These are phyloP conservation scores for Cryptosporidium parvum DNA, from an alignment of 169 alveolate species.

Conservation along the genomic window DNA sequence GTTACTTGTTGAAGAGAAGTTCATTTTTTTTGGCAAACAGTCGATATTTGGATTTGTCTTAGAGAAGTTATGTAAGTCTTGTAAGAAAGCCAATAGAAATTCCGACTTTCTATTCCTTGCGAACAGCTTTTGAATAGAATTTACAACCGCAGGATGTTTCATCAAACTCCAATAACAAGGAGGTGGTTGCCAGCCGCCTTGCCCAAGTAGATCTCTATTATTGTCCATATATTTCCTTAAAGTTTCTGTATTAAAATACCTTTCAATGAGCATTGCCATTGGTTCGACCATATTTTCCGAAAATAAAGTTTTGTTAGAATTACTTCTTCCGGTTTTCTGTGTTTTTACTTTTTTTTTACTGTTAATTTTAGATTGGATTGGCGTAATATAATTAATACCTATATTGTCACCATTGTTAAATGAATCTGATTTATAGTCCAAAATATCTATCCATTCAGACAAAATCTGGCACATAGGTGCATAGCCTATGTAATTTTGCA, in stretches of 20 bases:
- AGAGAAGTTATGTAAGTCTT: slow-evolving; percentile 84
- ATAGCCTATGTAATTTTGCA: slow-evolving; percentile 50
- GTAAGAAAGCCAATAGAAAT: slow-evolving; percentile 86
- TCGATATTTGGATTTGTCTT: slow-evolving; percentile 80
- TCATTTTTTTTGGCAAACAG: slow-evolving; percentile 77
- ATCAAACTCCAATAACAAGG: slow-evolving; percentile 86
- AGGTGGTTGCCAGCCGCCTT: slow-evolving; percentile 90
- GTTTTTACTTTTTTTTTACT: slow-evolving; percentile 20
- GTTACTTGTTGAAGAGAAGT: slow-evolving; percentile 87
- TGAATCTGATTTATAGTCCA: slow-evolving; percentile 22
- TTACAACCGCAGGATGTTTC: slow-evolving; percentile 84
- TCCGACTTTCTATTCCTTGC: slow-evolving; percentile 85
- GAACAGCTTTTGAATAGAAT: slow-evolving; percentile 85
- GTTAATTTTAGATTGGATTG: neutral
- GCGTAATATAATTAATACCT: neutral
- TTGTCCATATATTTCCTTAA: slow-evolving; percentile 87
- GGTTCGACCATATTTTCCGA: slow-evolving; percentile 80
- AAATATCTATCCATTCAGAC: slow-evolving; percentile 59
- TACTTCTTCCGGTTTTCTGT: slow-evolving; percentile 8
- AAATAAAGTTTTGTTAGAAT: neutral
- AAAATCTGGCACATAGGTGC: slow-evolving; percentile 69
- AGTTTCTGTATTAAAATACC: slow-evolving; percentile 85
- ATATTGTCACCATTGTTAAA: neutral
- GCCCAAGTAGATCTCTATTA: slow-evolving; percentile 82
- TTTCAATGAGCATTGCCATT: slow-evolving; percentile 82